phyloP scores from a whole-genome alignment of 306 rosid genomes.

The Luffa aegyptiaca region DNA sequence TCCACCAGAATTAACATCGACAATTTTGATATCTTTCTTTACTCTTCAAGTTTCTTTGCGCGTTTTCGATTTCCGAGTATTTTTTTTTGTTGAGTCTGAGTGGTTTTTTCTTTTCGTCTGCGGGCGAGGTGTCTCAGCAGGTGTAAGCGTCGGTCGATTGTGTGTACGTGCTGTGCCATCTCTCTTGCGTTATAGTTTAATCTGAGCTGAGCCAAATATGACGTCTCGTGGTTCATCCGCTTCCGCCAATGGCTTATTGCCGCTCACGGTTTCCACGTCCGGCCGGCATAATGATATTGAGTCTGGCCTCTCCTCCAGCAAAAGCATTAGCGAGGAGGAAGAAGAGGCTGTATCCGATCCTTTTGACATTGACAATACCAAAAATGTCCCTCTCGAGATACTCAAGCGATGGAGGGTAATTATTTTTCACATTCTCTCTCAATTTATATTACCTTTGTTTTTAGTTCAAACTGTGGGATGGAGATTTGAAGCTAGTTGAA shows the following conservation, averaged over 20 bases:
- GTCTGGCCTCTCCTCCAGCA: constrained; percentile 11
- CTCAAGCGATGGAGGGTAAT: constrained; percentile 77
- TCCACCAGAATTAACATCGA: background rate
- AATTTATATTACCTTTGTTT: background rate
- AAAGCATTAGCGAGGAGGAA: background rate
- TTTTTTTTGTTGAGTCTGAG: background rate
- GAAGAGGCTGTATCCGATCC: constrained; percentile 34
- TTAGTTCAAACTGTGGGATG: too few species aligned
- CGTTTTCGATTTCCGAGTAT: background rate
- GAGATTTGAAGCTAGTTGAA: too few species aligned
- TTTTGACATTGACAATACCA: constrained; percentile 59
- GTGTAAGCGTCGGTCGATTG: background rate
- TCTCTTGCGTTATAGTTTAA: constrained; percentile 13
- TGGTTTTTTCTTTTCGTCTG: background rate
- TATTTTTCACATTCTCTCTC: background rate
- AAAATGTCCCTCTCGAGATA: constrained; percentile 57
- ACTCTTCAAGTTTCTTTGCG: background rate
- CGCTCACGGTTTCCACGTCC: constrained; percentile 6
- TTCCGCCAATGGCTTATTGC: constrained; percentile 39
- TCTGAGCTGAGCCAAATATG: constrained; percentile 11
- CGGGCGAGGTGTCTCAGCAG: constrained; percentile 14
- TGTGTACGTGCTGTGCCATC: constrained; percentile 17
- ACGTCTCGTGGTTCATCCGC: constrained; percentile 47
- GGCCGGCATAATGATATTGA: constrained; percentile 16
- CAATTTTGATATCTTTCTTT: background rate